These are phyloP conservation scores for Hericium rajendrae DNA, from an alignment of 768 basidiomycete species.

Conservation along the genomic window DNA sequence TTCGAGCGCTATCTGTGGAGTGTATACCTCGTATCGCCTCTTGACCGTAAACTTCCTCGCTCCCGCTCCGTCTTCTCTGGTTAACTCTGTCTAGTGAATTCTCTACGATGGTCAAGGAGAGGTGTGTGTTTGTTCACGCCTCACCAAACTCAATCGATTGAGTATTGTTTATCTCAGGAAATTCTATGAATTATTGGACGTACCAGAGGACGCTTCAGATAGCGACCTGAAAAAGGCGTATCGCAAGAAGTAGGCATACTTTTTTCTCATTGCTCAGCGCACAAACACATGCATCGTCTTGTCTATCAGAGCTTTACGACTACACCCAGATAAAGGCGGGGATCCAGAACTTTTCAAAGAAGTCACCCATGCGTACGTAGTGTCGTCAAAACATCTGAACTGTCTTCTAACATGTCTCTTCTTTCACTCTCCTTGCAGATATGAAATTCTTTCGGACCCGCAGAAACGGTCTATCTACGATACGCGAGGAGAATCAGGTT, in stretches of 20 bases:
- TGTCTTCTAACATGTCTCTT: slow-evolving; percentile 7
- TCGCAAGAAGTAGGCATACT: slow-evolving; percentile 66
- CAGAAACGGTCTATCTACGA: slow-evolving; percentile 81
- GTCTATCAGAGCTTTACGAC: slow-evolving; percentile 55
- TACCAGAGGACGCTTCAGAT: slow-evolving; percentile 68
- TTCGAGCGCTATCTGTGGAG: slow-evolving; percentile 28
- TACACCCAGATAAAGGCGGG: slow-evolving; percentile 92
- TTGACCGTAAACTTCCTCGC: neutral
- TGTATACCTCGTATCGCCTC: slow-evolving; percentile 1
- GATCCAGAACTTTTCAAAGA: slow-evolving; percentile 97
- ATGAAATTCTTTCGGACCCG: slow-evolving; percentile 86
- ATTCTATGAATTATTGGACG: slow-evolving; percentile 91
- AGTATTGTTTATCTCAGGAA: slow-evolving; percentile 38
- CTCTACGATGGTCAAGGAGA: slow-evolving; percentile 58
- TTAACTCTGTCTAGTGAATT: slow-evolving; percentile 5
- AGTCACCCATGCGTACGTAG: slow-evolving; percentile 86
- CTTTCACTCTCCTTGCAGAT: slow-evolving; percentile 36
- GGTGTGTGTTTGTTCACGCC: slow-evolving; percentile 29
- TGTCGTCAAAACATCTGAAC: slow-evolving; percentile 4
- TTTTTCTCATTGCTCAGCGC: slow-evolving; percentile 5
- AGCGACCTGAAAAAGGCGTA: slow-evolving; percentile 90
- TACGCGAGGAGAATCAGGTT: slow-evolving; percentile 84
- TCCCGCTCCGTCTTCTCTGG: slow-evolving; percentile 6
- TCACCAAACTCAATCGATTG: neutral
- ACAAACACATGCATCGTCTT: too few relatives aligned